Conservation (phyloP, 2,329 filamentous ascomycete species). For the Rutstroemia sp. region DNA sequence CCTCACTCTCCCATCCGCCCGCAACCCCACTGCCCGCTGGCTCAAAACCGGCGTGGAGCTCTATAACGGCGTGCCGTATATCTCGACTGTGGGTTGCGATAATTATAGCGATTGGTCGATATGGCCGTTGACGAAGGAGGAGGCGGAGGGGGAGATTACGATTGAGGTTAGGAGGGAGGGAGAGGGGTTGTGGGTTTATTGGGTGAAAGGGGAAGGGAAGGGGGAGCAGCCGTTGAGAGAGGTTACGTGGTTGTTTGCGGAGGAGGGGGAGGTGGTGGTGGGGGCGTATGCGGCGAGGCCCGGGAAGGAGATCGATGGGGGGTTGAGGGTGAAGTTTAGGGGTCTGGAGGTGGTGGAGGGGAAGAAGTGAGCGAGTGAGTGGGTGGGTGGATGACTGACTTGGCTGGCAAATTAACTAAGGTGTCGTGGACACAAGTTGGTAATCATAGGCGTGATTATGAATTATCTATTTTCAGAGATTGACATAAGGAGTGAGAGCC, state of each 20-base stretch:
- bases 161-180: slow-evolving; percentile 3
- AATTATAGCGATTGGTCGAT: slow-evolving; percentile 2
- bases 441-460: too few species aligned
- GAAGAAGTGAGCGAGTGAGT: not conserved
- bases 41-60: slow-evolving; percentile 4
- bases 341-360: not conserved
- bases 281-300: slow-evolving; percentile 4
- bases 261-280: not conserved
- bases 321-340: slow-evolving; percentile 1
- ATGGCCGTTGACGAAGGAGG: not conserved
- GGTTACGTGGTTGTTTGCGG: slow-evolving; percentile 2
- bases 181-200: slow-evolving; percentile 3
- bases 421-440: too few species aligned
- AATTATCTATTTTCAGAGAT: too few species aligned
- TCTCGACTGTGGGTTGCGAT: slow-evolving; percentile 4
- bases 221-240: not conserved
- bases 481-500: too few species aligned
- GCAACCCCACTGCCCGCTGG: not conserved
- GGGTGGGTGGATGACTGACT: not conserved
- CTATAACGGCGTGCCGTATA: not conserved
- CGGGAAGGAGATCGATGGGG: not conserved
- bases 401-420: too few species aligned
- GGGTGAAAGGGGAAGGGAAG: not conserved
- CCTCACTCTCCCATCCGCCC: not conserved
- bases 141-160: not conserved